These are phyloP conservation scores for Trichoderma atroviride DNA, from an alignment of 2,329 filamentous ascomycete species.

Conservation along the genomic window DNA sequence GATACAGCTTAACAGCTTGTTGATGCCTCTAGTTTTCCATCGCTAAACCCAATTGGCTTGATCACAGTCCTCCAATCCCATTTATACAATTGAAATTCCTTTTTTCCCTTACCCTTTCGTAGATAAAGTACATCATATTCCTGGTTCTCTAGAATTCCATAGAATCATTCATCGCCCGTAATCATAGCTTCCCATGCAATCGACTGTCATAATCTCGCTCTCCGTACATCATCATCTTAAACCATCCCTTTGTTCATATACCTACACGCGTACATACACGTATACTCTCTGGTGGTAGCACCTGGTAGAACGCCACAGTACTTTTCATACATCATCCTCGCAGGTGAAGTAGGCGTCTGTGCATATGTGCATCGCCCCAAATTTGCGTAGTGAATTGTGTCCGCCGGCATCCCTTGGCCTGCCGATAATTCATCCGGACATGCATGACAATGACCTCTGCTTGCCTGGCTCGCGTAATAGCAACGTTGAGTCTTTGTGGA, in stretches of 20 bases:
- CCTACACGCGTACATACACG: background rate
- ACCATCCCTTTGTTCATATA: background rate
- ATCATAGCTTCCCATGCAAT: background rate
- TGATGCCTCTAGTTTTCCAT: background rate
- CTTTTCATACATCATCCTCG: background rate
- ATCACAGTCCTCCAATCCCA: background rate
- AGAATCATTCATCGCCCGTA: background rate
- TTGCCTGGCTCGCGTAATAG: slow-evolving; percentile 48
- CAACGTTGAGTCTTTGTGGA: slow-evolving; percentile 49
- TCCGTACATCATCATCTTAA: background rate
- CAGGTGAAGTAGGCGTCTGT: slow-evolving; percentile 32
- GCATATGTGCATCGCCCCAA: slow-evolving; percentile 37
- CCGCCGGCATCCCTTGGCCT: slow-evolving; percentile 27
- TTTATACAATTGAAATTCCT: background rate
- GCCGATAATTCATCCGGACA: slow-evolving; percentile 38
- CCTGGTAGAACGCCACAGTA: background rate
- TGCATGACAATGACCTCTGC: slow-evolving; percentile 53
- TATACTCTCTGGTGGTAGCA: background rate
- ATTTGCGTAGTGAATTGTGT: slow-evolving; percentile 36
- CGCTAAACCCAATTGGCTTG: background rate
- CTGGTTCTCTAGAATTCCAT: background rate
- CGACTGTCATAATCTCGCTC: background rate
- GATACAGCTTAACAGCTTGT: background rate
- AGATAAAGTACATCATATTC: background rate
- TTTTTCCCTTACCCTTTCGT: background rate